Evolutionary conservation across 2,329 filamentous ascomycete species (phyloP), one percentile per base, ranked within the genome.

Genomic region (Aspergillus sp.): DNA sequence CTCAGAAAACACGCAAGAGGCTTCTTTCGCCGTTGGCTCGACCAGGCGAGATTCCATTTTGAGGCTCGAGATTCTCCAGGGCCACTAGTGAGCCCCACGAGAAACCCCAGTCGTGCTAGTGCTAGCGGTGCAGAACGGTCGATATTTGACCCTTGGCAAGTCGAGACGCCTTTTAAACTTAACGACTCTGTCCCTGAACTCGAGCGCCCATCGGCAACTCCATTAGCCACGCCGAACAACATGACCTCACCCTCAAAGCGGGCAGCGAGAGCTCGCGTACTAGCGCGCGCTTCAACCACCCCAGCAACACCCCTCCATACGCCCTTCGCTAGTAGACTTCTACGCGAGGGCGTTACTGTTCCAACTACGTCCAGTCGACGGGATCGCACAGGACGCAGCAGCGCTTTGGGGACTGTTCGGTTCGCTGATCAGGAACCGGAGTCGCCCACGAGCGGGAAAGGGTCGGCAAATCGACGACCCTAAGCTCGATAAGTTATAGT

Each of bases 1-100:
- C 75, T 81, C 39, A 77, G 82, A 55, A 82, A 82, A 60, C 84
- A 86, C 67, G 72, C 80, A 27, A 77, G 81, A 56, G 78, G 78
- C 31, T 82, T 86, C 75, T 70, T 87, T 49, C 75, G 80, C 23
- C 79, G 81, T 59, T 87, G 84, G 84, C 66, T 75, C 12, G 78
- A 80, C 15, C 79, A 77, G 53, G 75, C 80, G 37, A 66, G 70
- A 49, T 52, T 60, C 55, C 67, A 66, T 47, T 56, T 68, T 14
- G 71, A 69, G 52, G 66, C 67, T 35, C 68, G 66, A 44, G 72
- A 71, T 58, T 66, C 64, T 6, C 65, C 67, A 2, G 69, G 66
- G 3, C 68, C 69, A 46, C 56, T 70, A n/a, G 51, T 70, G 31
- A 70, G 67, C 27, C 69, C 68, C 11, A 64, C 65, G 15, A 62